Base-by-base conservation (phyloP, 345 rosid species). In the Boechera divaricarpa region DNA sequence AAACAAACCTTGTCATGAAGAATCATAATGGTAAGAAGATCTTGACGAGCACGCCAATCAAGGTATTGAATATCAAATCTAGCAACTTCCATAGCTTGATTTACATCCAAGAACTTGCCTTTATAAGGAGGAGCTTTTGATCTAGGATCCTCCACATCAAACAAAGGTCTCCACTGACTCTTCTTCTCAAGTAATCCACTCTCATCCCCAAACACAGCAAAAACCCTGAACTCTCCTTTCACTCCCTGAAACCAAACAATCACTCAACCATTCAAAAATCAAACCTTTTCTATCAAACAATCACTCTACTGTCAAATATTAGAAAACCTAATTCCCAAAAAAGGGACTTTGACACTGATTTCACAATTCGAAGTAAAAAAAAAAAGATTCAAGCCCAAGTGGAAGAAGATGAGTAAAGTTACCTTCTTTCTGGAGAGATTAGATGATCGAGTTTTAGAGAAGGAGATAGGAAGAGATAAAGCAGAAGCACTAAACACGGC, bases 21-120 rank as follows among this genome's bases (percentile, higher is more conserved):
- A 26, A 90, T 79, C 98, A 95, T 89, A 75, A 95, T 95, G 58
- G 90, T 85, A 41, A 92, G 97, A 15, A 95, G 84, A 85, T 95
- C 99, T 85, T 90, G 99, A 31, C 99, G 89, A 65, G 99, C 99
- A 68, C 92, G 88, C 99, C 99, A 94, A 76, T 94, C 98, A 13
- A 91, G 77, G 60, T 94, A 94, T 67, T 90, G 97, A 80, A 94
- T 90, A 78, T 94, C 99, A 63, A 75, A 94, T 77, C 97, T 87
- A 45, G 97, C 98, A 52, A 94, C 90, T 86, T 94, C 97, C 48
- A 94, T 78, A 24, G 99, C 99, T 82, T 94, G 97, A 80, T 90
- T 78, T 9, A 77, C 90, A 82, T 95, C 97, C 86, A 88, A 55
- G 82, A 95, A 88, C 84, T 88, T 95, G 67, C 98, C 99, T 85